phyloP scores from a whole-genome alignment of 768 basidiomycete species.

The Scleroderma bovista region DNA sequence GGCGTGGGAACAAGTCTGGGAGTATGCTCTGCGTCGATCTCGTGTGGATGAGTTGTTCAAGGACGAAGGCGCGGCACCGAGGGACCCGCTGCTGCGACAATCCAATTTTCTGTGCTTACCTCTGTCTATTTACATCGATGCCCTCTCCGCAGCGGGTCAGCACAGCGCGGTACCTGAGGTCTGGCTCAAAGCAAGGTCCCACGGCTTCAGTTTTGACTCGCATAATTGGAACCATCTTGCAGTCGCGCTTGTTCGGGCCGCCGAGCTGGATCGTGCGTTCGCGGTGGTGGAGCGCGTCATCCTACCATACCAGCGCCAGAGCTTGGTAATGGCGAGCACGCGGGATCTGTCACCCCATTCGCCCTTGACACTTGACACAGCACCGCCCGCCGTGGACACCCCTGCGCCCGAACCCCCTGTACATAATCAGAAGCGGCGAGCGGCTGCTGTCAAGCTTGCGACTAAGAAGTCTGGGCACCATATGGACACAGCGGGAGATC shows the following conservation, averaged over 20 bases:
- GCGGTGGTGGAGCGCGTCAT: conserved; percentile 76
- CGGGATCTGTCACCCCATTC: conserved; percentile 31
- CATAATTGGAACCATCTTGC: conserved; percentile 90
- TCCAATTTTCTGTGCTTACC: conserved; percentile 68
- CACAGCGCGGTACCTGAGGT: conserved; percentile 55
- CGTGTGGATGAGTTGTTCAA: conserved; percentile 30
- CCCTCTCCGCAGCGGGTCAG: conserved; percentile 56
- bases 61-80: conserved; percentile 7
- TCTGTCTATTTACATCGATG: conserved; percentile 77
- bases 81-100: conserved; percentile 22
- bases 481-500: conserved; percentile 11
- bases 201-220: conserved; percentile 75
- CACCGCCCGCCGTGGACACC: conserved; percentile 17
- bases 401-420: conserved; percentile 27
- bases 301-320: conserved; percentile 46
- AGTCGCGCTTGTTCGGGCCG: conserved; percentile 71
- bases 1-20: conserved; percentile 67
- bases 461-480: conserved; percentile 9
- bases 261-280: conserved; percentile 79
- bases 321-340: conserved; percentile 11
- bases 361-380: conserved; percentile 36
- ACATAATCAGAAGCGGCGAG: conserved; percentile 22
- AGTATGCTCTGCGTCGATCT: conserved; percentile 45
- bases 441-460: conserved; percentile 16
- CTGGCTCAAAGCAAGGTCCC: conserved; percentile 59